A percentile compares a stretch with the other conserved stretches of the same genome.
phyloP scores from a whole-genome alignment of 306 rosid species.

The Mimosa pudica region DNA sequence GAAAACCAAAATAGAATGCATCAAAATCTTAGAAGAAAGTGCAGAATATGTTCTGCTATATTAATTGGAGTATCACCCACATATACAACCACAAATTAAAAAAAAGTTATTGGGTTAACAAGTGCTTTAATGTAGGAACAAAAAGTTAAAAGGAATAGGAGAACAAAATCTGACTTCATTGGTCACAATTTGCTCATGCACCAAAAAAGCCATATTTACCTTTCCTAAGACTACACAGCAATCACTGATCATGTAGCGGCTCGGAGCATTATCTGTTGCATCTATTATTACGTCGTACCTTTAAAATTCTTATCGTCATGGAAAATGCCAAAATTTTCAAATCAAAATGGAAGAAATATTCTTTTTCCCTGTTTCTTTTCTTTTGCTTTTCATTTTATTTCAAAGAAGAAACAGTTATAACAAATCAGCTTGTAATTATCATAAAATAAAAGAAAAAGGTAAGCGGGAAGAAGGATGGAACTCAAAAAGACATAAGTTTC shows the following conservation, averaged over 20 bases:
- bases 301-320: constrained; percentile 46
- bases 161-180: neutral
- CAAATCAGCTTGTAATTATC: constrained; percentile 7
- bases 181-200: neutral
- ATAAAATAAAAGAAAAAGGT: neutral
- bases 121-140: neutral
- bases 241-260: constrained; percentile 92
- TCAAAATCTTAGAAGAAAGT: neutral
- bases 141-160: constrained; percentile 7
- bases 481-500: neutral
- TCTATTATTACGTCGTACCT: constrained; percentile 88
- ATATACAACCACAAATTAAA: constrained; percentile 20
- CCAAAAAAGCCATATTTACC: constrained; percentile 52
- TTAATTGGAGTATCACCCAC: neutral
- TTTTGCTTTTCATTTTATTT: neutral
- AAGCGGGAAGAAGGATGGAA: constrained; percentile 18
- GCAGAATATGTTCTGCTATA: constrained; percentile 11
- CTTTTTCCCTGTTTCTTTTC: neutral
- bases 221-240: constrained; percentile 96
- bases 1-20: constrained; percentile 11
- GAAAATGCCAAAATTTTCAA: constrained; percentile 30
- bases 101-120: neutral
- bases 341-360: neutral
- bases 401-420: neutral
- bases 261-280: constrained; percentile 98